Base-by-base conservation (phyloP, 2,329 filamentous ascomycete genomes). In the Westerdykella sp. region DNA sequence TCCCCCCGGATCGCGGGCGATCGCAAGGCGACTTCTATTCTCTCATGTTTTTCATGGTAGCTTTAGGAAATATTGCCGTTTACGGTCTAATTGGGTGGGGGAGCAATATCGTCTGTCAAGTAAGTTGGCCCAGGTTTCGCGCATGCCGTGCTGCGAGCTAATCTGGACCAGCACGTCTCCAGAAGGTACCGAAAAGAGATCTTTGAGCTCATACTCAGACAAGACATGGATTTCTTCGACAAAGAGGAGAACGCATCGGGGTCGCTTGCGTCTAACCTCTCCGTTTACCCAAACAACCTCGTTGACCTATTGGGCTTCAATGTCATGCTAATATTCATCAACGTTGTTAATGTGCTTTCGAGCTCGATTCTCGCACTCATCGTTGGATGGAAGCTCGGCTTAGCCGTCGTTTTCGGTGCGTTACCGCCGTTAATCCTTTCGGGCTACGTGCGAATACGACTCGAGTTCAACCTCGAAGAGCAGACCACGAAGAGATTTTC, bases 161-260 rank as follows among this genome's bases (percentile, higher is more conserved):
- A 37, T 56, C 69, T 11, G 50, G 57, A 22, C 6, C 32, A 54
- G 49, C 39, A 59, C 23, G 55, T 65, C 4, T 57, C 62, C 1
- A 52, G 61, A 44, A 53, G 54, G 31, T 67, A 65, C 42, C 57
- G 65, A 21, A 57, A 54, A 36, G 69, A 72, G 44, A 85, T 89
- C 6, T 96, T 98, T 73, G 78, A 90, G 25, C 77, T 84, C 18
- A 88, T 97, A 72, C 79, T 97, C 40, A 85, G 90, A 51, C 91
- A 97, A 67, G 93, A 97, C 50, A 90, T 97, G 45, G 74, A 81
- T 22, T 97, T 90, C 67, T 98, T 96, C 56, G 93, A 97, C 65
- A 77, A 76, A 36, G 87, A 94, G 50, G 85, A 93, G 65, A 95
- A 97, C 64, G 89, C 85, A 6, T 83, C 88, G 6, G 93, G 93